phyloP scores from a whole-genome alignment of 306 rosid species.

The Medicago arabica region DNA sequence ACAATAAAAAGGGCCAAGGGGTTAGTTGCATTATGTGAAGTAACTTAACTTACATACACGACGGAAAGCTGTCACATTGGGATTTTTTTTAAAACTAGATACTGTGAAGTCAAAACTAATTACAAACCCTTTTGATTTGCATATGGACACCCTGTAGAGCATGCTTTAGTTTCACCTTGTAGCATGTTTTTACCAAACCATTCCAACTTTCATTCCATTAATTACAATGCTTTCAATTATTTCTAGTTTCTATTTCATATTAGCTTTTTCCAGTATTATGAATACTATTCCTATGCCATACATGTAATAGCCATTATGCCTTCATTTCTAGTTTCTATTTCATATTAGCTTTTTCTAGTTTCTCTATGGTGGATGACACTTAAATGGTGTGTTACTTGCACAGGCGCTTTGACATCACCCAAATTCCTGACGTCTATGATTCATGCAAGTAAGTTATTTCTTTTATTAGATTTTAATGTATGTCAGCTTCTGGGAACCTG shows the following conservation, averaged over 20 bases:
- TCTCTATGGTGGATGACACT: slow-evolving; percentile 17
- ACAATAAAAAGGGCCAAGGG: neutral
- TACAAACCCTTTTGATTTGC: neutral
- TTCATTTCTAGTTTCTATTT: too few species aligned
- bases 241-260: slow-evolving; percentile 12
- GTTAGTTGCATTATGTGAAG: slow-evolving; percentile 11
- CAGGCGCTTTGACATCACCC: slow-evolving; percentile 94
- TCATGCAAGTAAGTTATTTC: slow-evolving; percentile 91
- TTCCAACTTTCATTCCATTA: slow-evolving; percentile 23
- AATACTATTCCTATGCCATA: slow-evolving; percentile 4
- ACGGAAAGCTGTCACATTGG: neutral
- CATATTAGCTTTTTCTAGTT: too few species aligned
- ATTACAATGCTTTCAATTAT: slow-evolving; percentile 18
- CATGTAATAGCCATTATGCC: slow-evolving; percentile 19
- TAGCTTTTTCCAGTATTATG: slow-evolving; percentile 18
- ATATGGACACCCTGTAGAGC: slow-evolving; percentile 1
- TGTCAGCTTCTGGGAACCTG: slow-evolving; percentile 11
- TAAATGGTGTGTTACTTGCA: slow-evolving; percentile 53
- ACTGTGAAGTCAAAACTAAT: slow-evolving; percentile 24
- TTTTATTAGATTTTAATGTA: slow-evolving; percentile 18
- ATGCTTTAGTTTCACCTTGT: slow-evolving; percentile 29
- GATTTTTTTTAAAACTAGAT: slow-evolving; percentile 12
- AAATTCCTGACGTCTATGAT: slow-evolving; percentile 95
- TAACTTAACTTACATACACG: neutral
- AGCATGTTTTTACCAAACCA: neutral